These are phyloP conservation scores for Phytophthora meadii DNA, from an alignment of 352 stramenopile genomes.

Conservation along the genomic window DNA sequence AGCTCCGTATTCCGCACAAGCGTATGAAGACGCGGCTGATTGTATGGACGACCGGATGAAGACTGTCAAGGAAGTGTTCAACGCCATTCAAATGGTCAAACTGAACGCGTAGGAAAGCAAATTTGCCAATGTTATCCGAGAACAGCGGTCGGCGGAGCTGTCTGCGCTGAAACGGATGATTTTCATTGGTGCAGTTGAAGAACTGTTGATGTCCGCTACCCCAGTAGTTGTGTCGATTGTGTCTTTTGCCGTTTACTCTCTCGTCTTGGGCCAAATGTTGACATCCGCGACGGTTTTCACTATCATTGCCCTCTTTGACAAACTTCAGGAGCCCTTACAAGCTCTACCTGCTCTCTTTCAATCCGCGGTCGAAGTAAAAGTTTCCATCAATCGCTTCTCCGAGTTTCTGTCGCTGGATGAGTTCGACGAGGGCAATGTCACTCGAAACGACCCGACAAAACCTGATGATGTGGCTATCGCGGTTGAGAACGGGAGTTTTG, in stretches of 20 bases:
- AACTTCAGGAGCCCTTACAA: slow-evolving; percentile 43
- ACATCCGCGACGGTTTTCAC: slow-evolving; percentile 67
- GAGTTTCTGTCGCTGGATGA: slow-evolving; percentile 41
- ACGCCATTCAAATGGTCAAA: slow-evolving; percentile 96
- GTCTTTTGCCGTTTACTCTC: slow-evolving; percentile 55
- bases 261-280: slow-evolving; percentile 44
- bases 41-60: slow-evolving; percentile 91
- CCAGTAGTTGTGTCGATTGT: slow-evolving; percentile 51
- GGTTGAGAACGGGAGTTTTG: slow-evolving; percentile 47
- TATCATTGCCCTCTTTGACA: slow-evolving; percentile 55
- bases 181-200: slow-evolving; percentile 56
- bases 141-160: slow-evolving; percentile 85
- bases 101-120: slow-evolving; percentile 91
- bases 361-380: slow-evolving; percentile 42
- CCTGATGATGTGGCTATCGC: slow-evolving; percentile 22
- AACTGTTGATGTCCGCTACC: slow-evolving; percentile 27
- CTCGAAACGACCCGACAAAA: slow-evolving; percentile 5
- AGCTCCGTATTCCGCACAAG: slow-evolving; percentile 43
- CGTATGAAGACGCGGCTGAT: slow-evolving; percentile 83
- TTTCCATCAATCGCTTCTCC: slow-evolving; percentile 45
- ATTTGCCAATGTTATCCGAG: slow-evolving; percentile 81
- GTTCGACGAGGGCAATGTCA: slow-evolving; percentile 30
- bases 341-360: slow-evolving; percentile 43
- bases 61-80: slow-evolving; percentile 90
- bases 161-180: slow-evolving; percentile 58